Evolutionary conservation across 306 rosid genomes (phyloP).

Genomic region (Ormosia semicastrata): DNA sequence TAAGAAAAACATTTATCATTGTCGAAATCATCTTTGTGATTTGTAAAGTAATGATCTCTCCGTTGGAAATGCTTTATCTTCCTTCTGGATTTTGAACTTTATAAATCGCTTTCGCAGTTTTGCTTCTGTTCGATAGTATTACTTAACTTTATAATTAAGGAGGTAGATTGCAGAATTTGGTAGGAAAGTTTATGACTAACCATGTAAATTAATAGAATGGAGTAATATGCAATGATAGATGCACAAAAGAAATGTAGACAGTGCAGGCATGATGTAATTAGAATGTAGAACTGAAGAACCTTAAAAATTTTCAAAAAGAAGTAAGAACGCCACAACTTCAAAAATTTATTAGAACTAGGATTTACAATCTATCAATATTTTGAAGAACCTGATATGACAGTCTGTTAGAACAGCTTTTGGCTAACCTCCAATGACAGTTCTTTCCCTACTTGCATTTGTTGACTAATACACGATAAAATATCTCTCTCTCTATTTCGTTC

Average conservation of each 20-base stretch:
- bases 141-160: background rate
- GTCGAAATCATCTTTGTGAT: background rate
- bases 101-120: background rate
- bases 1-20: background rate
- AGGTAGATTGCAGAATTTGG: background rate
- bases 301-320: background rate
- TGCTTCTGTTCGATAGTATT: background rate
- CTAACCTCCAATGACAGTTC: too few species aligned
- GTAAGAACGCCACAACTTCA: too few species aligned
- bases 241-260: background rate
- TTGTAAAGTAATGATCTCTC: background rate
- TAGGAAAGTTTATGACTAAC: background rate
- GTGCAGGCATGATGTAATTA: background rate
- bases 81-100: background rate
- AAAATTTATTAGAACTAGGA: too few species aligned
- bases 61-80: conserved; percentile 3
- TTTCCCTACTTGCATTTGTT: too few species aligned
- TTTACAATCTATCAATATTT: too few species aligned
- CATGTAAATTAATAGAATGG: background rate
- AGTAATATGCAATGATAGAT: background rate
- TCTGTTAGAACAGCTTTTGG: too few species aligned
- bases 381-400: too few species aligned
- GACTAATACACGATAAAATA: too few species aligned
- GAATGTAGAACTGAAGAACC: background rate
- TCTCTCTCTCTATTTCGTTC: too few species aligned